phyloP scores from a whole-genome alignment of 1,139 yeast genomes.

The Yamadazyma songkhlaensis region DNA sequence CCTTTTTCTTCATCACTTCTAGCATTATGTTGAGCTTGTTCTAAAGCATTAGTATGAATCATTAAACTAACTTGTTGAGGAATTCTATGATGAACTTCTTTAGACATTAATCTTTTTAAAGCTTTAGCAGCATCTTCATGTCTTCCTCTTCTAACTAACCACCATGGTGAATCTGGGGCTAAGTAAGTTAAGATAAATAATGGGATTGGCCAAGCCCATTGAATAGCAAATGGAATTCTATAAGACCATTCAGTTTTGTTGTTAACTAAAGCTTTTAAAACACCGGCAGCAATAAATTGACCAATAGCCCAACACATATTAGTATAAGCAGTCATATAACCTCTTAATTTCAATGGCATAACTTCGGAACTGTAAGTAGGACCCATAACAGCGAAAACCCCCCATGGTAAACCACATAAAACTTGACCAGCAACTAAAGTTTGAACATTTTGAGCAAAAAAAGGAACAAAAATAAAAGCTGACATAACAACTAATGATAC shows the following conservation, averaged over 20 bases:
- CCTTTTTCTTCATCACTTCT: slow-evolving; percentile 16
- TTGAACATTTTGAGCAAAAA: slow-evolving; percentile 20
- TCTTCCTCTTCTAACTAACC: slow-evolving; percentile 23
- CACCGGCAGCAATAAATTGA: slow-evolving; percentile 29
- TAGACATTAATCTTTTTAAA: slow-evolving; percentile 17
- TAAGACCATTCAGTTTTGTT: slow-evolving; percentile 22
- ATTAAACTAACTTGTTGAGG: slow-evolving; percentile 20
- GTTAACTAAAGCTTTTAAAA: slow-evolving; percentile 19
- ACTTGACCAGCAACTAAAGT: slow-evolving; percentile 21
- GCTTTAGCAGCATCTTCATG: slow-evolving; percentile 21
- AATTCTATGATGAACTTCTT: slow-evolving; percentile 17
- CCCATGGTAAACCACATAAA: slow-evolving; percentile 26
- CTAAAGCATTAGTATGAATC: slow-evolving; percentile 25
- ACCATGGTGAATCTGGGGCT: slow-evolving; percentile 28
- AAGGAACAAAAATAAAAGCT: slow-evolving; percentile 21
- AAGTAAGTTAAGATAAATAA: slow-evolving; percentile 19
- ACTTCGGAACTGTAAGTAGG: slow-evolving; percentile 24
- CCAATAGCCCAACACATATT: slow-evolving; percentile 33
- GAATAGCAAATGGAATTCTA: slow-evolving; percentile 25
- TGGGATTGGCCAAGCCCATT: slow-evolving; percentile 27
- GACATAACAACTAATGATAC: slow-evolving; percentile 19
- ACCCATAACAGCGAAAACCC: slow-evolving; percentile 25
- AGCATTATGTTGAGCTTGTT: slow-evolving; percentile 19
- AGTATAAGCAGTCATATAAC: slow-evolving; percentile 25
- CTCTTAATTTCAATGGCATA: slow-evolving; percentile 21